Evolutionary conservation across 169 alveolate species (phyloP), one percentile per base, ranked within the genome.

Genomic region (Plasmodium vivax): DNA sequence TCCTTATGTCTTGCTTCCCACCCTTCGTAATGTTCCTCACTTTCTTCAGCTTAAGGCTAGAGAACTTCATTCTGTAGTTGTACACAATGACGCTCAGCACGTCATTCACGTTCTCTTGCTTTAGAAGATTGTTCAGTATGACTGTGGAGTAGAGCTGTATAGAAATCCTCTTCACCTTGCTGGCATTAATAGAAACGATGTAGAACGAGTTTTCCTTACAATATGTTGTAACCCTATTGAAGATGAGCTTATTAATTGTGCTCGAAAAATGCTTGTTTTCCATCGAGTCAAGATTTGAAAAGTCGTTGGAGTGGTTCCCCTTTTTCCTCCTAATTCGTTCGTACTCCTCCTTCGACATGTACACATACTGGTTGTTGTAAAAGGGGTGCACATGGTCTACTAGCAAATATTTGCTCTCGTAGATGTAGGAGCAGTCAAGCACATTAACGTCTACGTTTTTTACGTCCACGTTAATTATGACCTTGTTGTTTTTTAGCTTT

Each of bases 361-460:
- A 79, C 47, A 58, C 72, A 90, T 90, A 90, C 14, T 74, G 36
- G 34, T 68, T 80, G 68, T 79, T 90, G 51, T 90, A 90, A 90
- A 80, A 90, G 30, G 94, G 94, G 71, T 90, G 94, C 9, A 80
- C 83, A 32, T 79, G 73, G 43, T 90, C 73, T 43, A 90, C 30
- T 41, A 80, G 74, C 51, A 90, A 79, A 73, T 79, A 90, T 14
- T 90, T 90, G 80, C 94, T 80, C 7, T 90, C 94, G 38, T 90
- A 74, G 27, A 90, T 90, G 45, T 90, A 90, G 27, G 90, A 90
- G 82, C 91, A 80, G 45, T 90, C 91, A 16, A 90, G 56, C 4
- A 90, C 83, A 58, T 90, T 80, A 32, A 90, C 36, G 45, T 90
- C 84, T 62, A 90, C 72, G 82, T 90, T 90, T n/a, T 32, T 80